Percentiles rank a stretch among this genome's conserved stretches.
These are phyloP conservation scores for Colletotrichum spaethianum DNA, from an alignment of 2,329 filamentous ascomycete species.

Conservation along the genomic window DNA sequence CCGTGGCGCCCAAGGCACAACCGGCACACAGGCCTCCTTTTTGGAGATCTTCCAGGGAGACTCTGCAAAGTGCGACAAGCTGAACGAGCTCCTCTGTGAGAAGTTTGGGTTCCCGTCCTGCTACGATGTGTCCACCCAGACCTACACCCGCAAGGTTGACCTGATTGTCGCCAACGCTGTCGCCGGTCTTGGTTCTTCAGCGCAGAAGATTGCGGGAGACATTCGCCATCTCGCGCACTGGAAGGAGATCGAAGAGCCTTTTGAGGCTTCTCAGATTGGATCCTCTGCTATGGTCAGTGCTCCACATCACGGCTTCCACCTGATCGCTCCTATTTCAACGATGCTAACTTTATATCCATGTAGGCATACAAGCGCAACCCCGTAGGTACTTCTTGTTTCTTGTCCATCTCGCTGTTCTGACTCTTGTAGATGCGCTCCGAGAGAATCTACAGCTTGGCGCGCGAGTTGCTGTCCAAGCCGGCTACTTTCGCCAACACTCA, in stretches of 20 bases:
- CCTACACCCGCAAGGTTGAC: slow-evolving; percentile 80
- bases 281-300: background rate
- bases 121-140: slow-evolving; percentile 75
- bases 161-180: background rate
- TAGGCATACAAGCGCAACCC: background rate
- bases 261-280: background rate
- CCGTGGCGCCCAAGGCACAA: background rate
- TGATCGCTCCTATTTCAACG: too few species aligned
- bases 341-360: too few species aligned
- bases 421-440: background rate
- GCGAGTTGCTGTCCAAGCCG: background rate
- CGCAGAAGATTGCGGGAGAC: background rate
- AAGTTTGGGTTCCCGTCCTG: slow-evolving; percentile 66
- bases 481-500: background rate
- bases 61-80: slow-evolving; percentile 52
- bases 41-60: background rate
- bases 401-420: too few species aligned
- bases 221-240: background rate
- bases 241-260: background rate
- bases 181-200: background rate
- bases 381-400: background rate
- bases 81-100: slow-evolving; percentile 69
- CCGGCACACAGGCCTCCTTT: background rate
- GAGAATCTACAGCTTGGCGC: background rate
- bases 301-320: background rate